Percentiles rank a stretch among this genome's conserved stretches.
Evolutionary conservation across 2,329 filamentous ascomycete species (phyloP).

Genomic region (Setomelanomma holmii): DNA sequence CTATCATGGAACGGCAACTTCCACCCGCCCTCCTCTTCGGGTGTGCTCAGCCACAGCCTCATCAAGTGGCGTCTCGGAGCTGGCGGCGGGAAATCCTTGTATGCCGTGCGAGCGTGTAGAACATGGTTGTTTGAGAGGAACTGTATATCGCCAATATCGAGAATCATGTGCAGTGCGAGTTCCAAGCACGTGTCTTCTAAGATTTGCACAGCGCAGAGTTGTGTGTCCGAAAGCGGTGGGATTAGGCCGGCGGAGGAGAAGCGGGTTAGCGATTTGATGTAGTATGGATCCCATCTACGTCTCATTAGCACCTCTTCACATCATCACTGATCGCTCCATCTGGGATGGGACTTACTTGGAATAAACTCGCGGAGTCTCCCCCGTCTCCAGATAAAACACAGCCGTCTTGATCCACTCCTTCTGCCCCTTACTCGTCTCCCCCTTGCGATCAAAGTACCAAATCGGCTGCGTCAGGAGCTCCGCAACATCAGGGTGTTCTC

Average conservation of each 20-base stretch:
- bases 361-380: conserved; percentile 71
- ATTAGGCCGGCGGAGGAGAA: conserved; percentile 78
- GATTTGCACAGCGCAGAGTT: conserved; percentile 71
- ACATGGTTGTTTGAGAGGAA: conserved; percentile 83
- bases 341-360: conserved; percentile 63
- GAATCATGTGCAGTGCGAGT: conserved; percentile 80
- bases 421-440: conserved; percentile 76
- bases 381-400: conserved; percentile 79
- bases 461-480: conserved; percentile 76
- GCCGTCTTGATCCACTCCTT: conserved; percentile 75
- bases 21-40: conserved; percentile 85
- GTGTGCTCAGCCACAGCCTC: conserved; percentile 83
- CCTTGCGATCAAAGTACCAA: conserved; percentile 94
- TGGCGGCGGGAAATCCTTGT: conserved; percentile 74
- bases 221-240: conserved; percentile 72
- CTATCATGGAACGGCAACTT: conserved; percentile 81
- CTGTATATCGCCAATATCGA: conserved; percentile 88
- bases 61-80: conserved; percentile 78
- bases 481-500: conserved; percentile 78
- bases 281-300: conserved; percentile 81
- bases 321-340: too few relatives aligned
- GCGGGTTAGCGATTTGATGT: conserved; percentile 74
- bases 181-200: conserved; percentile 79
- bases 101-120: conserved; percentile 81
- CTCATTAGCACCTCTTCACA: background rate